Conservation (phyloP, 2,329 filamentous ascomycete genomes). For the Pyrenophora teres region DNA sequence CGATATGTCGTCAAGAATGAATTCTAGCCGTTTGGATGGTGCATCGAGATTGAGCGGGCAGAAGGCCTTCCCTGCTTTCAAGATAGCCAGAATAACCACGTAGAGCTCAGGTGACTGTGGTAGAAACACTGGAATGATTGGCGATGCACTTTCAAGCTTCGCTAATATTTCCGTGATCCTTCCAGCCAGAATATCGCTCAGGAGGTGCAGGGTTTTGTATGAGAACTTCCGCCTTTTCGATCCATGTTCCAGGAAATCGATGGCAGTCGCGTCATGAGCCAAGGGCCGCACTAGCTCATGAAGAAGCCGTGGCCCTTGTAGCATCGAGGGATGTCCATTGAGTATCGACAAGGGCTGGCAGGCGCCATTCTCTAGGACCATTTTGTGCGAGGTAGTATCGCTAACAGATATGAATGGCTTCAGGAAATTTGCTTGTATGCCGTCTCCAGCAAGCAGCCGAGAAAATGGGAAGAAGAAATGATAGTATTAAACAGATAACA, state of each 20-base stretch:
- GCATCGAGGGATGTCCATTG: slow-evolving; percentile 58
- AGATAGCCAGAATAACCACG: slow-evolving; percentile 73
- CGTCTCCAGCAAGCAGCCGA: not conserved
- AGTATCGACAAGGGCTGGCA: slow-evolving; percentile 49
- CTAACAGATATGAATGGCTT: not conserved
- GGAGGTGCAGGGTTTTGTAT: slow-evolving; percentile 66
- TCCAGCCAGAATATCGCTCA: slow-evolving; percentile 61
- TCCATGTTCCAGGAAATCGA: slow-evolving; percentile 65
- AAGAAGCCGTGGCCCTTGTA: slow-evolving; percentile 62
- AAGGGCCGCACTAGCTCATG: slow-evolving; percentile 65
- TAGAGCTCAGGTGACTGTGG: slow-evolving; percentile 80
- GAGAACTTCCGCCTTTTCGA: slow-evolving; percentile 57
- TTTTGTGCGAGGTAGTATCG: slow-evolving; percentile 23
- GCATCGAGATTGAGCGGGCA: slow-evolving; percentile 82
- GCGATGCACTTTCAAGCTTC: slow-evolving; percentile 38
- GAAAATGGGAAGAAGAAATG: not conserved
- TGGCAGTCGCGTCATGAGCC: slow-evolving; percentile 53
- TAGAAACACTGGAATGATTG: slow-evolving; percentile 74
- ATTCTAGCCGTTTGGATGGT: slow-evolving; percentile 75
- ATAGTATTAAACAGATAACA: not conserved
- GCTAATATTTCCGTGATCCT: slow-evolving; percentile 24
- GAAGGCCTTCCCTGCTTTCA: slow-evolving; percentile 83
- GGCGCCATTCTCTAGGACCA: slow-evolving; percentile 25
- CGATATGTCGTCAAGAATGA: slow-evolving; percentile 77
- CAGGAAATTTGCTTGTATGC: not conserved